Conservation (phyloP, 225 moss, liverwort and hornwort species). For the Ulota crispa region DNA sequence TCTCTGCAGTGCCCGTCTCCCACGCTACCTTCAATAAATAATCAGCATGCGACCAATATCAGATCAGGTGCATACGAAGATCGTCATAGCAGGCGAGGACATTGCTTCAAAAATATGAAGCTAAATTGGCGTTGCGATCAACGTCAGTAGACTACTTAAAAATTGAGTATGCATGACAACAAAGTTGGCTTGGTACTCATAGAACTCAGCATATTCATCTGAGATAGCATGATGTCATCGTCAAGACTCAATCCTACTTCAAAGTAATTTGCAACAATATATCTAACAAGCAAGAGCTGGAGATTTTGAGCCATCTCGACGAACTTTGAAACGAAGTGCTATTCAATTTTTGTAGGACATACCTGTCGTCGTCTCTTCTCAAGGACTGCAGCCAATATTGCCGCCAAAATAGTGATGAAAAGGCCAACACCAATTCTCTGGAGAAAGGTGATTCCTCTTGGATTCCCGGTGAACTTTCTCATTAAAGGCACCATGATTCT, state of each 20-base stretch:
- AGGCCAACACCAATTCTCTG: slow-evolving; percentile 64
- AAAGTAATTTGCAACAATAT: not conserved
- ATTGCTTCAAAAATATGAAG: not conserved
- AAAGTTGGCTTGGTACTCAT: not conserved
- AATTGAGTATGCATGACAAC: not conserved
- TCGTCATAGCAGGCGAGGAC: too few relatives aligned
- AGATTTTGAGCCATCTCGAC: not conserved
- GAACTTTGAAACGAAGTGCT: not conserved
- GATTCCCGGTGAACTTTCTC: slow-evolving; percentile 40
- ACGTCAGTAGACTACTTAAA: not conserved
- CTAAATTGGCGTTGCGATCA: not conserved
- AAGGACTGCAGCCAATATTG: slow-evolving; percentile 46
- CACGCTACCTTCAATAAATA: slow-evolving; percentile 41
- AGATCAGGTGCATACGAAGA: not conserved
- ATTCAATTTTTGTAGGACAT: not conserved
- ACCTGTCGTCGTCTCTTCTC: slow-evolving; percentile 58
- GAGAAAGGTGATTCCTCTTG: slow-evolving; percentile 59
- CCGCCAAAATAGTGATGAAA: slow-evolving; percentile 40
- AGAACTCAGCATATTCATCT: not conserved
- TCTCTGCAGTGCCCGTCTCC: slow-evolving; percentile 40
- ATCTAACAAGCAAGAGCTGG: not conserved
- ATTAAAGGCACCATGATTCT: slow-evolving; percentile 47
- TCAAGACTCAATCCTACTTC: not conserved
- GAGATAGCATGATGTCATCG: not conserved
- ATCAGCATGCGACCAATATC: not conserved